A percentile compares a stretch with the other conserved stretches of the same genome.
These are phyloP conservation scores for Sarocladium oryzae DNA, from an alignment of 2,329 filamentous ascomycete genomes.

Conservation along the genomic window DNA sequence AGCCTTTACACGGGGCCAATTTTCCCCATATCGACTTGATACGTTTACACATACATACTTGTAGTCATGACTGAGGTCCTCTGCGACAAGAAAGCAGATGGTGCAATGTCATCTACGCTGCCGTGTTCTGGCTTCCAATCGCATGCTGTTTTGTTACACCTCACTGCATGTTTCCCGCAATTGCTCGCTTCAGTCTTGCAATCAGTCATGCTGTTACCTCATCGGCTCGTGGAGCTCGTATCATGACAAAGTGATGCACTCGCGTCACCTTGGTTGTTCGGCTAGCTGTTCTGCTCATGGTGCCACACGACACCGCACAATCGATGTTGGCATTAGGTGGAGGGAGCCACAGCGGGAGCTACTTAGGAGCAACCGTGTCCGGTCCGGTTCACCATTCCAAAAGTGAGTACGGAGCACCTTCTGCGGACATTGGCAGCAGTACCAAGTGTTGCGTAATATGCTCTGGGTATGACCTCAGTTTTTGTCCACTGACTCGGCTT, in stretches of 20 bases:
- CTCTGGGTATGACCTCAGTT: background rate
- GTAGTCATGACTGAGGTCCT: no score
- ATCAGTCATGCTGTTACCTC: background rate
- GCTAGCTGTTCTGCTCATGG: background rate
- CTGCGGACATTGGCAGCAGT: no score
- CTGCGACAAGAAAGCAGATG: no score
- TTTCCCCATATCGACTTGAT: no score
- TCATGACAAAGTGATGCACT: background rate
- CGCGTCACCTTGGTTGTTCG: background rate
- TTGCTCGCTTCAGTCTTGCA: background rate
- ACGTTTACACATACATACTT: no score
- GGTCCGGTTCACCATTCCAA: background rate
- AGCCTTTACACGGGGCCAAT: no score
- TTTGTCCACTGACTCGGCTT: background rate
- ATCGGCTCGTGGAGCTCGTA: background rate
- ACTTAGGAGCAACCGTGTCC: conserved; percentile 1
- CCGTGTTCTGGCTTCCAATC: no score
- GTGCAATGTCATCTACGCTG: no score
- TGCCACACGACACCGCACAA: background rate
- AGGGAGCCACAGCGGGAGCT: conserved; percentile 8
- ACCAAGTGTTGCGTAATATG: background rate
- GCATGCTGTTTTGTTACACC: background rate
- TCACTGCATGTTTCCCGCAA: background rate
- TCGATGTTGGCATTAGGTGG: background rate
- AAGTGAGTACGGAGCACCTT: no score